These are phyloP conservation scores for Aureobasidium lini DNA, from an alignment of 2,329 filamentous ascomycete species.

Conservation along the genomic window DNA sequence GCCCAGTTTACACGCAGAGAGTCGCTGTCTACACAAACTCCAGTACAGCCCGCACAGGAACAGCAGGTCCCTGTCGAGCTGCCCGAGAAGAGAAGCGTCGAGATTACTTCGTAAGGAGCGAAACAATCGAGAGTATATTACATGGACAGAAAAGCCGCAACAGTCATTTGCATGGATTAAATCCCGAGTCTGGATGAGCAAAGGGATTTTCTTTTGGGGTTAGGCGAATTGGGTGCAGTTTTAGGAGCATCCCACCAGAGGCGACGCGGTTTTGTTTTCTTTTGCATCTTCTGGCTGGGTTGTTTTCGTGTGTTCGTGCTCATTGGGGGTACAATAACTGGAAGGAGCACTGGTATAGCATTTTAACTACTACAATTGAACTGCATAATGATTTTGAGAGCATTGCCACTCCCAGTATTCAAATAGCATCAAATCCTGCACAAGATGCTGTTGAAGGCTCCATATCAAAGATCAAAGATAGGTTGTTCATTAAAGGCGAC, in stretches of 20 bases:
- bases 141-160: background rate
- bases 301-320: background rate
- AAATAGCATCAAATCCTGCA: no score
- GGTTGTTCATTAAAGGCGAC: no score
- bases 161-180: background rate
- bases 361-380: background rate
- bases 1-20: slow-evolving; percentile 64
- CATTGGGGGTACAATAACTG: background rate
- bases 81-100: slow-evolving; percentile 12
- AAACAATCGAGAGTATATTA: background rate
- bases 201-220: background rate
- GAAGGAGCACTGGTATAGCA: background rate
- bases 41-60: slow-evolving; percentile 25
- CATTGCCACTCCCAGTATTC: background rate
- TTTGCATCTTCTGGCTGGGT: background rate
- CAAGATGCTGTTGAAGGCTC: no score
- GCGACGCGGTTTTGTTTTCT: background rate
- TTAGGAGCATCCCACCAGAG: background rate
- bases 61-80: slow-evolving; percentile 6
- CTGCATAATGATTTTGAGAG: background rate
- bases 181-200: background rate
- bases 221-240: background rate
- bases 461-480: no score
- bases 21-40: background rate
- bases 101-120: background rate